A percentile compares a stretch with the other conserved stretches of the same genome.
Conservation (phyloP, 441 rosid genomes). For the Kokia cookei region DNA sequence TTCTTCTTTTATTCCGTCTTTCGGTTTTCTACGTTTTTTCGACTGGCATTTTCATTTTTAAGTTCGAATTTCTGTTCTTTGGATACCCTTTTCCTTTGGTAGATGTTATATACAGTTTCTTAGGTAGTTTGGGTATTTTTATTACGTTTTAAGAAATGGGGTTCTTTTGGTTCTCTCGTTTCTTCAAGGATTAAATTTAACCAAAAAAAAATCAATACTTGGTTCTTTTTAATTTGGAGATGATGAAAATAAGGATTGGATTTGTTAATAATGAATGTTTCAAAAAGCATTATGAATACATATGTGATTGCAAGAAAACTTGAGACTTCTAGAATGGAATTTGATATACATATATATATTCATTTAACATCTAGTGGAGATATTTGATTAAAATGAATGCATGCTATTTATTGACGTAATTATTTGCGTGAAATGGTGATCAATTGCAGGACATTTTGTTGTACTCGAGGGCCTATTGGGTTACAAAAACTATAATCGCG, state of each 20-base stretch:
- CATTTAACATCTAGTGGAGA: not conserved
- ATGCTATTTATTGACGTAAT: not conserved
- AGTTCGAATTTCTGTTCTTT: not conserved
- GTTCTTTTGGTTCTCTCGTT: not conserved
- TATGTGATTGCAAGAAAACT: not conserved
- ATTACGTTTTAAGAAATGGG: not conserved
- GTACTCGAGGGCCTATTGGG: conserved; percentile 77
- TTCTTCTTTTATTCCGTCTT: not conserved
- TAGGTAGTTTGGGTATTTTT: not conserved
- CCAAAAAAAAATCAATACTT: not conserved
- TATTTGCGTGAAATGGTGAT: conserved; percentile 18
- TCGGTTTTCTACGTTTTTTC: not conserved
- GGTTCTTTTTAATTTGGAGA: conserved; percentile 1
- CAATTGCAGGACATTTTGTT: conserved; percentile 51
- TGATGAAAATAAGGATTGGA: conserved; percentile 4
- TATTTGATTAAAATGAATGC: not conserved
- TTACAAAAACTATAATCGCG: conserved; percentile 53
- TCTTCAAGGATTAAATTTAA: not conserved
- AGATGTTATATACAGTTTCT: not conserved
- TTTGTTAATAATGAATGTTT: conserved; percentile 1
- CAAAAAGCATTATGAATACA: not conserved
- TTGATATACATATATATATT: not conserved
- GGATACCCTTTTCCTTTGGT: not conserved
- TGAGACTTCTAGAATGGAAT: not conserved
- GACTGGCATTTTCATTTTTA: not conserved